phyloP scores from a whole-genome alignment of 148 eudicot species.

The Cornus kousa region DNA sequence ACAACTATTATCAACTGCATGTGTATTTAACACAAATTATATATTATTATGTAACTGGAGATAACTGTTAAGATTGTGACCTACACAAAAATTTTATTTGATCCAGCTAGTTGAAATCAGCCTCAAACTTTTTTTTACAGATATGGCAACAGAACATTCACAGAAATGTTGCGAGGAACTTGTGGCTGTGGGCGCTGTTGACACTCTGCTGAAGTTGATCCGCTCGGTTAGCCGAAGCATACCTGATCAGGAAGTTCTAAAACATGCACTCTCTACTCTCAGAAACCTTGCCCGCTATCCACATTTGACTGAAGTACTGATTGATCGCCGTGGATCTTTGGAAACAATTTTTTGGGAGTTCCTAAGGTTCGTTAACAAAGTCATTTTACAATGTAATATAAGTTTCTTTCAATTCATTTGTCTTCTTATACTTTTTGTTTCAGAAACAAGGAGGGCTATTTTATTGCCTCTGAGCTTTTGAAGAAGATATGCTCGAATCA shows the following conservation, averaged over 20 bases:
- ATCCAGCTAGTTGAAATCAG: background rate
- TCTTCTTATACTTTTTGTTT: conserved; percentile 3
- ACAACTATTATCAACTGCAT: background rate
- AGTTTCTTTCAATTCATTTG: conserved; percentile 1
- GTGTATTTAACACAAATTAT: background rate
- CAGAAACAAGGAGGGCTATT: conserved; percentile 88
- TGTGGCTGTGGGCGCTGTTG: conserved; percentile 82
- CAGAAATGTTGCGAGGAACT: conserved; percentile 89
- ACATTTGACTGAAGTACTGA: conserved; percentile 55
- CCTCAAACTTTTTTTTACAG: conserved; percentile 29
- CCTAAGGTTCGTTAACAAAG: conserved; percentile 45
- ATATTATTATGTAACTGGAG: background rate
- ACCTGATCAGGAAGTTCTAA: conserved; percentile 90
- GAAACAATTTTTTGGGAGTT: conserved; percentile 63
- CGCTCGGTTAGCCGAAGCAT: conserved; percentile 88
- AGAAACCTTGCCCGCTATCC: conserved; percentile 77
- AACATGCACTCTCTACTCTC: conserved; percentile 74
- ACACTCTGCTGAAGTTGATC: conserved; percentile 63
- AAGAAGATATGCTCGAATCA: conserved; percentile 55
- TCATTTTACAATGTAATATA: background rate
- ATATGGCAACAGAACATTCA: conserved; percentile 79
- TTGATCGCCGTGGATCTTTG: conserved; percentile 47
- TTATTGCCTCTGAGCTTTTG: conserved; percentile 72
- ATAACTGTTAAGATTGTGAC: background rate
- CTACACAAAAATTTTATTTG: background rate